Percentiles rank a stretch among this genome's conserved stretches.
These are phyloP conservation scores for Lasiodiplodia citricola DNA, from an alignment of 2,329 filamentous ascomycete genomes.

Conservation along the genomic window DNA sequence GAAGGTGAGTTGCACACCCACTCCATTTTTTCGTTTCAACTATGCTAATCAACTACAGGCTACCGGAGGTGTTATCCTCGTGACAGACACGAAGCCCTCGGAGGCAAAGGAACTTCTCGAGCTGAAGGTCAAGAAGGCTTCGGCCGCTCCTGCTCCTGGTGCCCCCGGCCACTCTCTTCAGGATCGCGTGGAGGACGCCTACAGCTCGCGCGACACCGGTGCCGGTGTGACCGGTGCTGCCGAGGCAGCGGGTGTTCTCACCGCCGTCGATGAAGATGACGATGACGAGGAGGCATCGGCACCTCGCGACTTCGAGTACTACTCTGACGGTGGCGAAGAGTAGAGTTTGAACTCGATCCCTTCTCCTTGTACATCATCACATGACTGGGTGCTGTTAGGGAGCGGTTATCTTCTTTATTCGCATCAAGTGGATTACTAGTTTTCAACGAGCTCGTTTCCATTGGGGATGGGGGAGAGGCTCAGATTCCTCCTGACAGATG, in stretches of 20 bases:
- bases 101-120: constrained; percentile 84
- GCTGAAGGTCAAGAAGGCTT: constrained; percentile 84
- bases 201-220: constrained; percentile 31
- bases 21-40: constrained; percentile 11
- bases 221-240: constrained; percentile 61
- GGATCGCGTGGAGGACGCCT: constrained; percentile 36
- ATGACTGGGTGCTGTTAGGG: constrained; percentile 9
- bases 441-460: background rate
- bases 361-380: constrained; percentile 22
- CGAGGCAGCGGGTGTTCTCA: constrained; percentile 79
- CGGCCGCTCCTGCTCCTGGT: constrained; percentile 52
- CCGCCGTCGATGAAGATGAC: constrained; percentile 83
- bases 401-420: background rate
- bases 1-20: constrained; percentile 62
- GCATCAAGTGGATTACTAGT: constrained; percentile 15
- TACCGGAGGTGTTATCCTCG: constrained; percentile 90
- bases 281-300: constrained; percentile 74
- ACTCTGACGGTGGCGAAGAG: constrained; percentile 63
- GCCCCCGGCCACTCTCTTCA: constrained; percentile 42
- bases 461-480: background rate
- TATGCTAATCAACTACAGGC: constrained; percentile 66
- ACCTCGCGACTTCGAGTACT: constrained; percentile 79
- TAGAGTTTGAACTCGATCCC: background rate
- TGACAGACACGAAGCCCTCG: constrained; percentile 80
- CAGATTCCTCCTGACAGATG: background rate